These are phyloP conservation scores for Ascochyta rabiei DNA, from an alignment of 2,329 filamentous ascomycete genomes.

Conservation along the genomic window DNA sequence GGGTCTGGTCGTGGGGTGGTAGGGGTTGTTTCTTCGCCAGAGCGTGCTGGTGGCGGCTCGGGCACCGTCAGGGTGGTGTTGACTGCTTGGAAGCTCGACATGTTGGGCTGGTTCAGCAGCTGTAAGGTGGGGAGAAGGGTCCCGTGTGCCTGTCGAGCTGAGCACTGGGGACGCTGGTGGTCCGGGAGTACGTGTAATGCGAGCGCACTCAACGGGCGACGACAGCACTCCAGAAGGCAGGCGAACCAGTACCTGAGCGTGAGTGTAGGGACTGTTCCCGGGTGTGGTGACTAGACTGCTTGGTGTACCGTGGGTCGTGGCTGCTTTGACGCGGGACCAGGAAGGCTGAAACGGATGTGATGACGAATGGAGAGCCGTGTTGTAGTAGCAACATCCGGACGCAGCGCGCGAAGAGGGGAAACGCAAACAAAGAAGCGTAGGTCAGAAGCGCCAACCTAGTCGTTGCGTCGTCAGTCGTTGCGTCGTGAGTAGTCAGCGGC, in stretches of 20 bases:
- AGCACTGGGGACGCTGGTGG: constrained; percentile 15
- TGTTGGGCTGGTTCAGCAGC: constrained; percentile 31
- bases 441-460: neutral
- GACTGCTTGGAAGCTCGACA: constrained; percentile 67
- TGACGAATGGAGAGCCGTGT: constrained; percentile 41
- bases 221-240: neutral
- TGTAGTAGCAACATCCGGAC: constrained; percentile 46
- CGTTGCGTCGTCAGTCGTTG: neutral
- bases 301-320: constrained; percentile 26
- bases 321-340: constrained; percentile 29
- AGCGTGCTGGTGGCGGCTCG: constrained; percentile 50
- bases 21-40: constrained; percentile 62
- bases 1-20: constrained; percentile 59
- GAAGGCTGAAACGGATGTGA: constrained; percentile 48
- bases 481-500: neutral
- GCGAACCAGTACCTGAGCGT: constrained; percentile 9
- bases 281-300: constrained; percentile 20
- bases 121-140: neutral
- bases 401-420: constrained; percentile 22
- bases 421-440: constrained; percentile 13
- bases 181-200: neutral
- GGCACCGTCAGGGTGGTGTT: constrained; percentile 60
- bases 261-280: constrained; percentile 1
- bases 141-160: constrained; percentile 9
- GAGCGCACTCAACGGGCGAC: neutral